Conservation (phyloP, 2,329 filamentous ascomycete genomes). For the Pyricularia sp. region DNA sequence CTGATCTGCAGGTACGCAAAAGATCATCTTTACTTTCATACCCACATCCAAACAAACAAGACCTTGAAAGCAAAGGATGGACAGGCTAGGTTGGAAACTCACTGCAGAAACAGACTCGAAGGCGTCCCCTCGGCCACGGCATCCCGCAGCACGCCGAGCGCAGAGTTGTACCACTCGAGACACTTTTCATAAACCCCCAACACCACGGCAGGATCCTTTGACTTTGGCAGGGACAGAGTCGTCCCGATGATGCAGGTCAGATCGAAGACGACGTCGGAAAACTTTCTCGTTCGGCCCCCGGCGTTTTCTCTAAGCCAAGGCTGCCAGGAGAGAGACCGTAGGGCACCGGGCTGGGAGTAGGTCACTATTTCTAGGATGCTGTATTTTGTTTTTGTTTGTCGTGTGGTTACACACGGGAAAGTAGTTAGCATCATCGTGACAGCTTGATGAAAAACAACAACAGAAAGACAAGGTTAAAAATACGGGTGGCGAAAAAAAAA, state of each 20-base stretch:
- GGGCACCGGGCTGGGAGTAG: background rate
- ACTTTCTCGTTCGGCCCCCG: background rate
- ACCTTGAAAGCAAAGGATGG: no score
- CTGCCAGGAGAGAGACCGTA: background rate
- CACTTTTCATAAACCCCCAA: conserved; percentile 5
- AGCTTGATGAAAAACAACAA: background rate
- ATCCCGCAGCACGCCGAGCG: background rate
- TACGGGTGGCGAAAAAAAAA: background rate
- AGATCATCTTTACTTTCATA: no score
- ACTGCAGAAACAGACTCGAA: conserved; percentile 6
- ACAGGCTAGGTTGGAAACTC: background rate
- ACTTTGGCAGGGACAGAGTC: background rate
- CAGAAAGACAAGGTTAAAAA: background rate
- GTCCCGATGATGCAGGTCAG: background rate
- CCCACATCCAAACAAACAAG: no score
- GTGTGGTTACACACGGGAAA: background rate
- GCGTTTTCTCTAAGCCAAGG: background rate
- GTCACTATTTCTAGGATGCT: conserved; percentile 1
- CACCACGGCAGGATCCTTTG: background rate
- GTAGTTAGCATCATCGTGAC: background rate
- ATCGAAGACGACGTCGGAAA: conserved; percentile 1
- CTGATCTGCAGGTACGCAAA: no score
- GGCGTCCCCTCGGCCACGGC: conserved; percentile 1
- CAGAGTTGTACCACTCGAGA: conserved; percentile 6
- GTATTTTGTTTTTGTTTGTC: background rate